Evolutionary conservation across 768 basidiomycete genomes (phyloP), one percentile per base, ranked within the genome.

Genomic region (Suillus tomentosus): DNA sequence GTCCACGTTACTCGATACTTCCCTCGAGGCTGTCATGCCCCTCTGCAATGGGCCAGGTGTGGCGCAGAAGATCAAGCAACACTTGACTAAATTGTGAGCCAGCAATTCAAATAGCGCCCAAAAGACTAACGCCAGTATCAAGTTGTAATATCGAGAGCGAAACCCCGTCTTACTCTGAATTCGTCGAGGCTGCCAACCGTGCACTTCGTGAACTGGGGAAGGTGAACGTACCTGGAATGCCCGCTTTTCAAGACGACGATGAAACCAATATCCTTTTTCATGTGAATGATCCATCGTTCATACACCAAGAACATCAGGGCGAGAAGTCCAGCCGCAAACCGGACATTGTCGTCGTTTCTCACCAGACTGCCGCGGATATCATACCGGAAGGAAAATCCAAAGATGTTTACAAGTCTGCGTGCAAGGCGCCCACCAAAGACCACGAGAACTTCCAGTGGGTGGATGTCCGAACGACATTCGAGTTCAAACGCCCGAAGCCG

Each of bases 291-390:
- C 51, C 56, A 57, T n/a, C 24, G 22, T 6, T 2, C 37, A 31
- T 62, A 24, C 11, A 8, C 14, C 61, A 62, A 31, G 7, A 8
- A 6, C 61, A 62, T 10, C 45, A 62, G 40, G 51, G 61, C 7
- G 9, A 9, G 10, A n/a, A 13, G 19, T 62, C 61, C 17, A 40
- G 7, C n/a, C 53, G 53, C 47, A 62, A 57, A 22, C 53, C 61
- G 37, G 61, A 27, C 37, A 9, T 62, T 17, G 53, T 62, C 2
- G 53, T 62, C 22, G 53, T 62, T 24, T 39, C 61, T 27, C 8
- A n/a, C 5, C 2, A 51, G 17, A 40, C 6, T 2, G 53, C 51
- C 19, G 24, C 3, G 22, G 24, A 13, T 22, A n/a, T n/a, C n/a
- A 47, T 24, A 5, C 68, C 8, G 15, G 50, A 24, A 7, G 50